phyloP scores from a whole-genome alignment of 1,139 yeast genomes.

The Taphrina populina region DNA sequence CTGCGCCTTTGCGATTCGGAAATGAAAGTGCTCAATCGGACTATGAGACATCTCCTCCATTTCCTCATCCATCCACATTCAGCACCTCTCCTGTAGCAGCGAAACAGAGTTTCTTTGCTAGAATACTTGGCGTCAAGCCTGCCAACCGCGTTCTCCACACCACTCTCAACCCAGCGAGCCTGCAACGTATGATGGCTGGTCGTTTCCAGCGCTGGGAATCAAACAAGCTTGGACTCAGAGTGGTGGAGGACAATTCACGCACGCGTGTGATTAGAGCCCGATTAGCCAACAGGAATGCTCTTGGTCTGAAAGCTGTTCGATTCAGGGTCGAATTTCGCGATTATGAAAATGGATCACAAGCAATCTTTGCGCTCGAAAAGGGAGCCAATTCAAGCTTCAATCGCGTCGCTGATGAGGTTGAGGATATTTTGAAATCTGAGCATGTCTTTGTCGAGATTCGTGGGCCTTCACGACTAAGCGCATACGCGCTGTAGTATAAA shows the following conservation, averaged over 20 bases:
- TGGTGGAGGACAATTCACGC: constrained; percentile 24
- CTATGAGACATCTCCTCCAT: constrained; percentile 2
- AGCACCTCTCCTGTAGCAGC: constrained; percentile 16
- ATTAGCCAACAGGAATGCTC: constrained; percentile 32
- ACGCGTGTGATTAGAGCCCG: constrained; percentile 33
- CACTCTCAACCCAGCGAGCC: constrained; percentile 23
- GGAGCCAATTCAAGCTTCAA: constrained; percentile 32
- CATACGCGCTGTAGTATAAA: constrained; percentile 6
- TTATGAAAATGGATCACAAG: constrained; percentile 26
- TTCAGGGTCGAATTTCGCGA: constrained; percentile 30
- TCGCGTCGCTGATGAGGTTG: constrained; percentile 30
- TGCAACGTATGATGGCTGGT: constrained; percentile 33
- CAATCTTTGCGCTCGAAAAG: constrained; percentile 34
- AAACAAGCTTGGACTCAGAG: constrained; percentile 34
- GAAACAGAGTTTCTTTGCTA: constrained; percentile 33
- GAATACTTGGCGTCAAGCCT: constrained; percentile 36
- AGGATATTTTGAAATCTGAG: constrained; percentile 1
- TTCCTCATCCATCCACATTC: constrained; percentile 11
- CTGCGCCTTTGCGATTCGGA: constrained; percentile 20
- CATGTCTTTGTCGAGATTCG: constrained; percentile 13
- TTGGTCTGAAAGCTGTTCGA: constrained; percentile 35
- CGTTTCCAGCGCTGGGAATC: constrained; percentile 32
- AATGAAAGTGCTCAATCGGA: neutral
- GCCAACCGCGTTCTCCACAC: constrained; percentile 31
- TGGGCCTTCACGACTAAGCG: constrained; percentile 8